These are phyloP conservation scores for Cicer judaicum DNA, from an alignment of 306 rosid species.

Conservation along the genomic window DNA sequence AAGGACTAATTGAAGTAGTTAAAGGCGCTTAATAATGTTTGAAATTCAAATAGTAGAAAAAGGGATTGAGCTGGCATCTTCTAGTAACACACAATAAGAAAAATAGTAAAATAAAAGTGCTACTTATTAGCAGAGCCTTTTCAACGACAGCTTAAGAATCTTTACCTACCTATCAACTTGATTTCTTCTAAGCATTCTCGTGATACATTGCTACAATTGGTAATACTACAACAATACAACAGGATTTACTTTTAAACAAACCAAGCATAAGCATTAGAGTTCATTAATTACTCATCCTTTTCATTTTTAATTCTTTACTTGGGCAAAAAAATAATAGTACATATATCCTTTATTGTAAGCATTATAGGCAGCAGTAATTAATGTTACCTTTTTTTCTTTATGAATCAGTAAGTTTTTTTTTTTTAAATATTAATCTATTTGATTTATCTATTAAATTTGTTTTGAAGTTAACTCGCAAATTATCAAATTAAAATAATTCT, in stretches of 20 bases:
- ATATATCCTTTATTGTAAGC: too few species aligned
- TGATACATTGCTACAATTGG: conserved; percentile 25
- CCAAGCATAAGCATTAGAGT: conserved; percentile 20
- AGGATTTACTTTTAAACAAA: conserved; percentile 21
- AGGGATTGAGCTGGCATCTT: conserved; percentile 4
- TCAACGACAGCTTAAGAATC: conserved; percentile 39
- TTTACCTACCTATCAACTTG: conserved; percentile 48
- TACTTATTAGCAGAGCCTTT: conserved; percentile 42
- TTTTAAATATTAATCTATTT: too few species aligned
- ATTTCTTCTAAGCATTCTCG: conserved; percentile 39
- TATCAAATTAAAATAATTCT: too few species aligned
- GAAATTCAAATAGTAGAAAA: conserved; percentile 52
- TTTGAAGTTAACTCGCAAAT: too few species aligned
- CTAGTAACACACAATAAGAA: conserved; percentile 26
- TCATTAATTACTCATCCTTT: background rate
- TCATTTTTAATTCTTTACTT: background rate
- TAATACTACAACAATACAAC: background rate
- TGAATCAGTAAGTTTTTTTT: too few species aligned
- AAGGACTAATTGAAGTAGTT: conserved; percentile 24
- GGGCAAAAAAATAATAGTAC: background rate
- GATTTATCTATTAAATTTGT: too few species aligned
- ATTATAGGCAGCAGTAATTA: too few species aligned
- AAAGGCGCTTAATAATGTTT: conserved; percentile 50
- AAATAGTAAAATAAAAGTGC: conserved; percentile 28
- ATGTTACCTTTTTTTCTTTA: too few species aligned